These are phyloP conservation scores for Torrubiella hemipterigena DNA, from an alignment of 2,329 filamentous ascomycete species.

Conservation along the genomic window DNA sequence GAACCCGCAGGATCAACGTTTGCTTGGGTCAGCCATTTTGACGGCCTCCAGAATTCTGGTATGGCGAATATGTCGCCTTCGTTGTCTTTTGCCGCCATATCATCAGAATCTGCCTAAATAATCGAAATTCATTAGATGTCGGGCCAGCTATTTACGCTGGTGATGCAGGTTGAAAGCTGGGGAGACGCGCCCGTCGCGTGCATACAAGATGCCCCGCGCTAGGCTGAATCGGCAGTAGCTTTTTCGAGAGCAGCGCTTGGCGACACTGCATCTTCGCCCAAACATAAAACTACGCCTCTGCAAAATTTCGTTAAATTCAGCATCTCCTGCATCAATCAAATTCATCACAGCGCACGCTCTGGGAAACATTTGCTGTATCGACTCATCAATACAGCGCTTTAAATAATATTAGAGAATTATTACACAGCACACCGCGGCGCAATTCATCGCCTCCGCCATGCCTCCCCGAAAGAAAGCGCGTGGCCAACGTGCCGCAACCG, in stretches of 20 bases:
- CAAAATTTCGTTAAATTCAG: no score
- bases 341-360: no score
- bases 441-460: constrained; percentile 32
- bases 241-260: no score
- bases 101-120: constrained; percentile 2
- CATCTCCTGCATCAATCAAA: no score
- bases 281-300: no score
- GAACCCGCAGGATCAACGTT: constrained; percentile 10
- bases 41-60: constrained; percentile 46
- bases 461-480: constrained; percentile 60
- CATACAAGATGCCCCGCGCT: no score
- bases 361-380: not conserved
- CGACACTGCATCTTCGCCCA: no score
- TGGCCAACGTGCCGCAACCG: constrained; percentile 38
- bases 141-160: no score
- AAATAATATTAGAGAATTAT: not conserved
- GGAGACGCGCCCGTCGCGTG: no score
- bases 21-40: constrained; percentile 31
- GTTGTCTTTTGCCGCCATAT: constrained; percentile 26
- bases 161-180: no score
- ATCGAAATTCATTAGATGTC: not conserved
- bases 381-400: not conserved
- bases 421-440: not conserved
- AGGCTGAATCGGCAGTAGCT: no score
- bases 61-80: constrained; percentile 49